These are phyloP conservation scores for Trichoderma sp. DNA, from an alignment of 2,329 filamentous ascomycete species.

Conservation along the genomic window DNA sequence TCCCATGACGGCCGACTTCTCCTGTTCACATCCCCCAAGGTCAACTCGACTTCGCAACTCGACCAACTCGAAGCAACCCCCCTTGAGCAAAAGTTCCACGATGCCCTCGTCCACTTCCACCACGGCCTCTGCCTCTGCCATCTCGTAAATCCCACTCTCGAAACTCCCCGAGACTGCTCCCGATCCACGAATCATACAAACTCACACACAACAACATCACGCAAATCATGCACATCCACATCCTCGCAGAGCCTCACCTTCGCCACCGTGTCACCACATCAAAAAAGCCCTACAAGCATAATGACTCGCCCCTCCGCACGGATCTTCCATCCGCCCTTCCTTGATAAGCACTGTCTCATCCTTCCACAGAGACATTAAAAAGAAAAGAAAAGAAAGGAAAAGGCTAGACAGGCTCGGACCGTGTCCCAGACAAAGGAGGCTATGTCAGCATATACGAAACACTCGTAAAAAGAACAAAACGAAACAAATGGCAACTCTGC, in stretches of 20 bases:
- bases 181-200: neutral
- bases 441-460: slow-evolving; percentile 12
- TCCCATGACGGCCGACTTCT: no score
- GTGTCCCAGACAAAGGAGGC: slow-evolving; percentile 11
- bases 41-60: no score
- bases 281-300: neutral
- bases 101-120: no score
- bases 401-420: neutral
- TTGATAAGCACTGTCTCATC: slow-evolving; percentile 1
- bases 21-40: no score
- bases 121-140: no score
- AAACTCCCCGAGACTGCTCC: no score
- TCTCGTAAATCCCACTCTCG: no score
- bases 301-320: slow-evolving; percentile 6
- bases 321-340: neutral
- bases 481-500: slow-evolving; percentile 1
- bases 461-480: neutral
- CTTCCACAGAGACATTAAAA: neutral
- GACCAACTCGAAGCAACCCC: no score
- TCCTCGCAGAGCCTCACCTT: neutral
- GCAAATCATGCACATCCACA: neutral
- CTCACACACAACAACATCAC: neutral
- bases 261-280: neutral
- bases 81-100: neutral
- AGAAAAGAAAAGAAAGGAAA: neutral